Evolutionary conservation across 148 eudicot species (phyloP).

Genomic region (Beta vulgaris): DNA sequence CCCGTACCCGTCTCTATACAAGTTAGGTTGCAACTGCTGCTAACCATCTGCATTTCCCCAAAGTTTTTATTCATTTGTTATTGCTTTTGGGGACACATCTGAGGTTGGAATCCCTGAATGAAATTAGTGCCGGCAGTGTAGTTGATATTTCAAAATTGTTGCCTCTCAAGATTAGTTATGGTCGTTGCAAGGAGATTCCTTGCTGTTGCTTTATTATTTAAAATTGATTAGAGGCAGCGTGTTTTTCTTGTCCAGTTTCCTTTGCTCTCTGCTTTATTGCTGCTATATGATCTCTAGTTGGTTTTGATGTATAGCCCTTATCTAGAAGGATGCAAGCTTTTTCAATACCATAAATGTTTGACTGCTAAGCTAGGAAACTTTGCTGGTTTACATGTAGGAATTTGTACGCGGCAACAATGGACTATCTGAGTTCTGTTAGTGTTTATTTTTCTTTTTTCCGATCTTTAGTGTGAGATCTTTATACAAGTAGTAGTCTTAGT

Average conservation of each 20-base stretch:
- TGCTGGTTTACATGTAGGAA: not conserved
- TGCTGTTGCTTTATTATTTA: not conserved
- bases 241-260: not conserved
- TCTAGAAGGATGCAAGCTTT: not conserved
- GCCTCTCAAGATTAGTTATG: not conserved
- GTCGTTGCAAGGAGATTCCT: not conserved
- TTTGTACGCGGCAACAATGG: not conserved
- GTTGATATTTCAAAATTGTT: no score
- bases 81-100: not conserved
- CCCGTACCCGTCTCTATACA: no score
- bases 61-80: not conserved
- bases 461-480: not conserved
- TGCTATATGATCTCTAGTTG: not conserved
- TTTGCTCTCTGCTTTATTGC: not conserved
- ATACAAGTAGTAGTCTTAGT: not conserved
- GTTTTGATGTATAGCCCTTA: not conserved
- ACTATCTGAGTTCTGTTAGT: not conserved
- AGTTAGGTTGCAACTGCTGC: not conserved
- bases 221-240: not conserved
- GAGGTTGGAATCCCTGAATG: not conserved
- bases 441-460: not conserved
- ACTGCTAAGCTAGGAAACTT: not conserved
- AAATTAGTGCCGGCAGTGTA: not conserved
- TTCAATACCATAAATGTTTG: not conserved
- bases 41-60: not conserved